Conservation (phyloP, 306 rosid genomes). For the Malus orientalis region DNA sequence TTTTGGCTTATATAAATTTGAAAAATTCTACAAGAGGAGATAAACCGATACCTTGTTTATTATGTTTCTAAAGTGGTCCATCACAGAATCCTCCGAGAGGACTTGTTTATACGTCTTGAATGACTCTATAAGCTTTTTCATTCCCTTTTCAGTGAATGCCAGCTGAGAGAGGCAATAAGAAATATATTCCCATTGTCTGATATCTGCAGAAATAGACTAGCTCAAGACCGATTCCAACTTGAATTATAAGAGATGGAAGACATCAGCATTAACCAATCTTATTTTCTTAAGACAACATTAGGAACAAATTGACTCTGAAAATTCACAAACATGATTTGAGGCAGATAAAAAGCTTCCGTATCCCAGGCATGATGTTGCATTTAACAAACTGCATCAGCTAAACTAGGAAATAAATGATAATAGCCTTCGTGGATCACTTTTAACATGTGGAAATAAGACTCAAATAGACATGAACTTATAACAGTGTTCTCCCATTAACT, state of each 20-base stretch:
- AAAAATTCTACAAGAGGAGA: slow-evolving; percentile 11
- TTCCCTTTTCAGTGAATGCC: slow-evolving; percentile 85
- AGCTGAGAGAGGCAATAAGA: slow-evolving; percentile 96
- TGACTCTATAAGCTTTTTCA: slow-evolving; percentile 76
- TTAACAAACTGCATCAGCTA: background rate
- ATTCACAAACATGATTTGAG: background rate
- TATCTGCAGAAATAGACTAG: slow-evolving; percentile 38
- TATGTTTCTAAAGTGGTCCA: slow-evolving; percentile 72
- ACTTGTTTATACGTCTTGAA: slow-evolving; percentile 79
- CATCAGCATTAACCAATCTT: background rate
- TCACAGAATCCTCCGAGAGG: slow-evolving; percentile 74
- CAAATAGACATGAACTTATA: background rate
- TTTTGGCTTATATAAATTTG: background rate
- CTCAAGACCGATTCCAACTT: slow-evolving; percentile 1
- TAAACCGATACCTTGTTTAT: slow-evolving; percentile 58
- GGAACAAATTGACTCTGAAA: background rate
- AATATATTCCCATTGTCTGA: slow-evolving; percentile 72
- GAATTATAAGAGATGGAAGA: slow-evolving; percentile 2
- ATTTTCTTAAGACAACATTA: background rate
- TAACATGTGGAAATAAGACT: background rate
- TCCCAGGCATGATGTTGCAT: background rate
- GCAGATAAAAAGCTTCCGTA: background rate
- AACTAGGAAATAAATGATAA: background rate
- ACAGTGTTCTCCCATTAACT: background rate
- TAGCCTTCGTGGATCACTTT: background rate